Evolutionary conservation across 345 rosid genomes (phyloP).

Genomic region (Leavenworthia alabamica): DNA sequence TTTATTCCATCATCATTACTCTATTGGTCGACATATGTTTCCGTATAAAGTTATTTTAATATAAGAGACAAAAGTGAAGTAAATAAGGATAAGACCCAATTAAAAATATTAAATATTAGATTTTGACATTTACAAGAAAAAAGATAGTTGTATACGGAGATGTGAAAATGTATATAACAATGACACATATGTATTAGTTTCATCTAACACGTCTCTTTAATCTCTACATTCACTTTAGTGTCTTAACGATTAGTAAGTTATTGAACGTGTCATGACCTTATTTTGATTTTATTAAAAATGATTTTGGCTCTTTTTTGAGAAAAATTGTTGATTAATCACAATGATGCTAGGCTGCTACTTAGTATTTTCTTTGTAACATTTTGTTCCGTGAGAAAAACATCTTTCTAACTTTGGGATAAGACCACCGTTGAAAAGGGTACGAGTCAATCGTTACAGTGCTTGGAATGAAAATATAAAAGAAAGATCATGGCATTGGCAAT

Average conservation of each 20-base stretch:
- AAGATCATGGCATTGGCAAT: background rate
- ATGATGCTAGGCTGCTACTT: slow-evolving; percentile 6
- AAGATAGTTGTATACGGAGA: slow-evolving; percentile 5
- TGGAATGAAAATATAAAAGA: background rate
- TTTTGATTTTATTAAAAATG: background rate
- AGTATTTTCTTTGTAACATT: slow-evolving; percentile 2
- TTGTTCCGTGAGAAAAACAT: slow-evolving; percentile 3
- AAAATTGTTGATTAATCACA: slow-evolving; percentile 16
- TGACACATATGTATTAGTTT: slow-evolving; percentile 16
- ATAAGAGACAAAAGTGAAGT: slow-evolving; percentile 5
- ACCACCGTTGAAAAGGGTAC: background rate
- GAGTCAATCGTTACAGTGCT: background rate
- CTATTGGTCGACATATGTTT: slow-evolving; percentile 11
- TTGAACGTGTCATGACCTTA: slow-evolving; percentile 4
- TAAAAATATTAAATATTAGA: background rate
- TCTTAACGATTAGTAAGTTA: slow-evolving; percentile 7
- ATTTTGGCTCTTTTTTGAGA: background rate
- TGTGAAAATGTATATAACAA: slow-evolving; percentile 21
- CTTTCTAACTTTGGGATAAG: slow-evolving; percentile 12
- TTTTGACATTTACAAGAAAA: slow-evolving; percentile 5
- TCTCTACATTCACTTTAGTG: slow-evolving; percentile 13
- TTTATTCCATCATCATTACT: slow-evolving; percentile 6
- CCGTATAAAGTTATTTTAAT: background rate
- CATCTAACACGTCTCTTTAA: slow-evolving; percentile 22
- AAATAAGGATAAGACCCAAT: slow-evolving; percentile 11